These are phyloP conservation scores for Aphanoascus verrucosus DNA, from an alignment of 2,329 filamentous ascomycete genomes.

Conservation along the genomic window DNA sequence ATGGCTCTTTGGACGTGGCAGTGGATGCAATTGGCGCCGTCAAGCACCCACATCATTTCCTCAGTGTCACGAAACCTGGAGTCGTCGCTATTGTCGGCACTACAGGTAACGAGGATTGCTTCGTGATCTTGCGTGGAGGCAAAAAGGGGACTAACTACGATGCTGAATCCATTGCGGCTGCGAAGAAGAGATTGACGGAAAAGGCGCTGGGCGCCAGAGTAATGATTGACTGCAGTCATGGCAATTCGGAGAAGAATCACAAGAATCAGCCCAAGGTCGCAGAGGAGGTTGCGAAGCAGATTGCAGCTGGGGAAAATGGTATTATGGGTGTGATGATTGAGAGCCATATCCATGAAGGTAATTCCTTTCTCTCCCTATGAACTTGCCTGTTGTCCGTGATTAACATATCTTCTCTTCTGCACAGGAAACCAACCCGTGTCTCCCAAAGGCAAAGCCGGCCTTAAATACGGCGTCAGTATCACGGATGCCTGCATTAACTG, in stretches of 20 bases:
- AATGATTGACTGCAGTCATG: constrained; percentile 98
- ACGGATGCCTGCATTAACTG: constrained; percentile 95
- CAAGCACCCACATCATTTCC: constrained; percentile 85
- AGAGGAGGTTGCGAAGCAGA: constrained; percentile 67
- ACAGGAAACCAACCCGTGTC: constrained; percentile 77
- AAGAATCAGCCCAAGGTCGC: constrained; percentile 95
- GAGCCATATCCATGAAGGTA: constrained; percentile 89
- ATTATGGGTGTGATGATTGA: constrained; percentile 99
- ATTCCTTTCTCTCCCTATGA: constrained; percentile 19
- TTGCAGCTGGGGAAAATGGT: constrained; percentile 67
- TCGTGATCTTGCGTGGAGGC: constrained; percentile 86
- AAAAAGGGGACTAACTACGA: constrained; percentile 93
- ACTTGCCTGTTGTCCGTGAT: not conserved
- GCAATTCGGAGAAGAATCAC: constrained; percentile 92
- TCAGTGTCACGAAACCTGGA: constrained; percentile 93
- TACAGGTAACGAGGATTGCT: constrained; percentile 90
- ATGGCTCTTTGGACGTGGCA: constrained; percentile 77
- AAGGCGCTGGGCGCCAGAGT: constrained; percentile 64
- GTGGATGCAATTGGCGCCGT: constrained; percentile 94
- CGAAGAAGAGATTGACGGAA: constrained; percentile 66
- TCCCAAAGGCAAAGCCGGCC: constrained; percentile 66
- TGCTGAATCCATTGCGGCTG: constrained; percentile 67
- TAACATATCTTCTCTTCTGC: not conserved
- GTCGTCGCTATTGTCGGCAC: constrained; percentile 92
- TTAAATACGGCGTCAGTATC: constrained; percentile 92